Conservation (phyloP, 768 basidiomycete genomes). For the Mycena galopus region DNA sequence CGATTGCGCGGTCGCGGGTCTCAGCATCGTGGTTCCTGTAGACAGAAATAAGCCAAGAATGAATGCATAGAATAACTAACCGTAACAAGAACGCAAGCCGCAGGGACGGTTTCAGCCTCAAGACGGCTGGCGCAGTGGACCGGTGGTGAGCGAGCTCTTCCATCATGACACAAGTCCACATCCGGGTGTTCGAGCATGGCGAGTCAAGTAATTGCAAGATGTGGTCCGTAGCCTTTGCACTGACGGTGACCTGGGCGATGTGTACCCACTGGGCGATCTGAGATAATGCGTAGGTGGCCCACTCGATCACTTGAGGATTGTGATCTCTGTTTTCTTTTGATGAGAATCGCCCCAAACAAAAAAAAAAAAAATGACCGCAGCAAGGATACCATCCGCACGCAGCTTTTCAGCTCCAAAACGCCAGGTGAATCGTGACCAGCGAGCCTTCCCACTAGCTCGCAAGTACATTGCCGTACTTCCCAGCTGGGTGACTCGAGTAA, state of each 20-base stretch:
- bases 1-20: neutral
- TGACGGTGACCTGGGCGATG: neutral
- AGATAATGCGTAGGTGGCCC: neutral
- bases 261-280: neutral
- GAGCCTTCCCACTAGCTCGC: neutral
- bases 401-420: neutral
- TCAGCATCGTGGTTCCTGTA: neutral
- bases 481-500: neutral
- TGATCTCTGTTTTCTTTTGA: neutral
- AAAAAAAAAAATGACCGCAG: neutral
- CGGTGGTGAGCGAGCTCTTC: neutral
- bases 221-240: neutral
- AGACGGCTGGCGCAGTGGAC: neutral
- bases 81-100: too few species aligned
- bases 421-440: neutral
- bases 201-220: neutral
- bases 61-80: neutral
- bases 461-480: neutral
- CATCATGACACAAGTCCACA: neutral
- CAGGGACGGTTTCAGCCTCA: neutral
- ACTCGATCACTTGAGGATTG: neutral
- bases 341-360: neutral
- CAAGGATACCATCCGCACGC: neutral
- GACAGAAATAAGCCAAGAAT: neutral
- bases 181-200: neutral